Evolutionary conservation across 2,329 filamentous ascomycete genomes (phyloP).

Genomic region (Plenodomus tracheiphilus): DNA sequence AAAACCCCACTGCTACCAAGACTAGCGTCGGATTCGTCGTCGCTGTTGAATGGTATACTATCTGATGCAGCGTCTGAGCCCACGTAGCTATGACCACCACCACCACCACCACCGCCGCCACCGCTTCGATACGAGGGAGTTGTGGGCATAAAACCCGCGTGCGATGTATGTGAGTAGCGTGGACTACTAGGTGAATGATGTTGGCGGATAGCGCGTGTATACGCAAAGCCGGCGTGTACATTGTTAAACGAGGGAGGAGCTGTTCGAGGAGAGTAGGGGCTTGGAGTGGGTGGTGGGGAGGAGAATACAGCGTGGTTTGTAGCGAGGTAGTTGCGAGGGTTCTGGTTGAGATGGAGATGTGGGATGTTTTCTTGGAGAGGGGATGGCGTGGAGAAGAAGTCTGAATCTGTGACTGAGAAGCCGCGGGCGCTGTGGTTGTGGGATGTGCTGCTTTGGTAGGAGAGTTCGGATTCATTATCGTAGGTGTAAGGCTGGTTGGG

Average conservation of each 20-base stretch:
- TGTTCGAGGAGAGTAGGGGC: neutral
- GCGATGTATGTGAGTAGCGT: neutral
- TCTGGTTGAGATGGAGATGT: too few relatives aligned
- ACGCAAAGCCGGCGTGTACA: neutral
- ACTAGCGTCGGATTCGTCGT: neutral
- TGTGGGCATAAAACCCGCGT: neutral
- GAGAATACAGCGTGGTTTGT: too few relatives aligned
- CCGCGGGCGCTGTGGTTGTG: neutral
- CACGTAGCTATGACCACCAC: neutral
- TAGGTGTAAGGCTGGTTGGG: neutral
- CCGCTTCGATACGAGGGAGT: neutral
- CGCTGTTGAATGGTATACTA: neutral
- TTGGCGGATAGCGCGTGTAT: neutral
- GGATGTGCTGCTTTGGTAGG: neutral
- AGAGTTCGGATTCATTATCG: conserved; percentile 3
- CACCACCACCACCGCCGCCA: too few relatives aligned
- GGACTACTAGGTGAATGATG: neutral
- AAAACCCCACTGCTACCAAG: neutral
- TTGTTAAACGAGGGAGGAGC: neutral
- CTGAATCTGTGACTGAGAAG: neutral
- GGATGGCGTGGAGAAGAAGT: neutral
- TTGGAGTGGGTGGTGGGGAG: neutral
- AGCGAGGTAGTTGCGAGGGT: too few relatives aligned
- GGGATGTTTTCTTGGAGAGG: neutral
- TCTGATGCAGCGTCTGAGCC: neutral